A percentile compares a stretch with the other conserved stretches of the same genome.
Evolutionary conservation across 192 early-diverging fungal genomes (phyloP).

Genomic region (Entophlyctis luteolus): DNA sequence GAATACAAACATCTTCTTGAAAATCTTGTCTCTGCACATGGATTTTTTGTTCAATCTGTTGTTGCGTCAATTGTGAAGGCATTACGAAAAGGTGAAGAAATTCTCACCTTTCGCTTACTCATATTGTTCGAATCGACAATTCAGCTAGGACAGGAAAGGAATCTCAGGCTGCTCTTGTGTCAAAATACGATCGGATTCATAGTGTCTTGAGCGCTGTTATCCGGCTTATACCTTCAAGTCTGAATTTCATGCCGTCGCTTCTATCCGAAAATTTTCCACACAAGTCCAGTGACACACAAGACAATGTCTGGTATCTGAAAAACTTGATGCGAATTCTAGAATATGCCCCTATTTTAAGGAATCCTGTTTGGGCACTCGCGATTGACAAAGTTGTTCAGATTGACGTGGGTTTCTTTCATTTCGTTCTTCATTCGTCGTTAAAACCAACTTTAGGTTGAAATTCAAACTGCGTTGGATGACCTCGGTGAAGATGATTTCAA

Average conservation of each 20-base stretch:
- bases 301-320: conserved; percentile 65
- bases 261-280: conserved; percentile 70
- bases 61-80: conserved; percentile 52
- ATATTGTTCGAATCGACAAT: background rate
- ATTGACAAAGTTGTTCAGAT: conserved; percentile 84
- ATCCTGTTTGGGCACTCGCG: conserved; percentile 67
- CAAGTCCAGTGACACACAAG: conserved; percentile 55
- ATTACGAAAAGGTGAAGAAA: conserved; percentile 49
- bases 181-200: conserved; percentile 59
- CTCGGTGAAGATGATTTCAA: conserved; percentile 58
- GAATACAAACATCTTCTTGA: conserved; percentile 60
- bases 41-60: conserved; percentile 62
- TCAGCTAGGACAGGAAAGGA: conserved; percentile 16
- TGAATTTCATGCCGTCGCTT: conserved; percentile 57
- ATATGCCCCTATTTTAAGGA: conserved; percentile 70
- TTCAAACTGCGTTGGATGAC: conserved; percentile 88
- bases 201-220: conserved; percentile 59
- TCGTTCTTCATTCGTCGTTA: background rate
- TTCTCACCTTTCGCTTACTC: background rate
- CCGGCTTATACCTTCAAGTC: conserved; percentile 65
- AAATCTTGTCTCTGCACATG: conserved; percentile 72
- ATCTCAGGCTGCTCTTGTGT: background rate
- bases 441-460: conserved; percentile 59
- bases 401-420: conserved; percentile 56
- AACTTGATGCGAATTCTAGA: conserved; percentile 71